Conservation (phyloP, 1,284 basidiomycete genomes). For the Chiua sp. region DNA sequence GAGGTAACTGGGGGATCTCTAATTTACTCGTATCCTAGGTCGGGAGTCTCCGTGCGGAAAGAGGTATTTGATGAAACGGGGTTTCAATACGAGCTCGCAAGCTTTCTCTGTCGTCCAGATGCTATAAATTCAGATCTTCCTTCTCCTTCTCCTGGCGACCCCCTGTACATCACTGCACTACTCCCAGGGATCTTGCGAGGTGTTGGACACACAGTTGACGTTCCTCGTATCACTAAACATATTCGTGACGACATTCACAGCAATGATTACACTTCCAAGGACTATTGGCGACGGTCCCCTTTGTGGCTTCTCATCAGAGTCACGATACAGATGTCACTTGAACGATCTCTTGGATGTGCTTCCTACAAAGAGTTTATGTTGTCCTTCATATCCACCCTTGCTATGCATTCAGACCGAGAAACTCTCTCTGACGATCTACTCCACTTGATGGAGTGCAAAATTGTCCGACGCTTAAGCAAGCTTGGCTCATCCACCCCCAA, state of each 20-base stretch:
- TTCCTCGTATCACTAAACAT: constrained; percentile 36
- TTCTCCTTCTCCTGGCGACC: constrained; percentile 13
- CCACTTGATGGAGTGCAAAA: constrained; percentile 31
- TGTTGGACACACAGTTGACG: constrained; percentile 20
- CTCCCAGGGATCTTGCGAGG: constrained; percentile 37
- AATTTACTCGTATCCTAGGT: constrained; percentile 35
- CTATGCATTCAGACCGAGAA: constrained; percentile 10
- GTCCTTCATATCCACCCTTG: constrained; percentile 4
- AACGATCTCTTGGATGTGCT: too few species aligned
- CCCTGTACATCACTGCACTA: constrained; percentile 23
- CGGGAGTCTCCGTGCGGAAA: constrained; percentile 24
- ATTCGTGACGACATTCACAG: constrained; percentile 26
- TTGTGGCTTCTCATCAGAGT: constrained; percentile 16
- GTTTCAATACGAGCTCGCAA: constrained; percentile 30
- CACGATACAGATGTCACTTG: too few species aligned
- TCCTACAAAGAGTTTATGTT: too few species aligned
- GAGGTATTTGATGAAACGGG: constrained; percentile 18
- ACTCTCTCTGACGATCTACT: constrained; percentile 38
- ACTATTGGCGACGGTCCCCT: constrained; percentile 35
- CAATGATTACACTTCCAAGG: too few species aligned
- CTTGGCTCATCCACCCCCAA: constrained; percentile 18
- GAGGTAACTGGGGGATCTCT: constrained; percentile 26
- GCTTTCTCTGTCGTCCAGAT: constrained; percentile 13
- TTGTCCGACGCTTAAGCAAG: constrained; percentile 41
- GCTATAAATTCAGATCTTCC: constrained; percentile 18